These are phyloP conservation scores for Calonectria leucothoes DNA, from an alignment of 2,329 filamentous ascomycete genomes.

Conservation along the genomic window DNA sequence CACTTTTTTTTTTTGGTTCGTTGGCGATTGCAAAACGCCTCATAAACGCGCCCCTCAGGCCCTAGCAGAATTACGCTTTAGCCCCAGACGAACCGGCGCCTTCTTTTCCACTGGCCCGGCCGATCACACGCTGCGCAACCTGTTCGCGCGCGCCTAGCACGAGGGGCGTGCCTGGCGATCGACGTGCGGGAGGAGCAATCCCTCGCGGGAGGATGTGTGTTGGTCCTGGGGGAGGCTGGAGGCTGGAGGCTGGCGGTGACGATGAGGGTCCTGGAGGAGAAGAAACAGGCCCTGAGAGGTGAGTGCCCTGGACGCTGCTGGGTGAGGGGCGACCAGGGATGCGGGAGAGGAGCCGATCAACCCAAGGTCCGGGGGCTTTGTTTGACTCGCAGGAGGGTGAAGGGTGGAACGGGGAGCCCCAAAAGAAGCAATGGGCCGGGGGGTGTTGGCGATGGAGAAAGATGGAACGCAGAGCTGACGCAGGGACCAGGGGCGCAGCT, in stretches of 20 bases:
- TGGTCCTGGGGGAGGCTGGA: neutral
- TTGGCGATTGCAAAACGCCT: slow-evolving; percentile 6
- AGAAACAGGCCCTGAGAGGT: neutral
- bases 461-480: slow-evolving; percentile 16
- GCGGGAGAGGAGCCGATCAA: slow-evolving; percentile 30
- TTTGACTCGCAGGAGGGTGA: slow-evolving; percentile 35
- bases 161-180: neutral
- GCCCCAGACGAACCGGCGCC: neutral
- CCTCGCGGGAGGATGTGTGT: neutral
- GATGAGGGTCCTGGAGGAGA: neutral
- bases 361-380: slow-evolving; percentile 28
- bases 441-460: slow-evolving; percentile 15
- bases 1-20: neutral
- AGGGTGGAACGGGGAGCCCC: slow-evolving; percentile 3
- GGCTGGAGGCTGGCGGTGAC: neutral
- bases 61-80: neutral
- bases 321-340: neutral
- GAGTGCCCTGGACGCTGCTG: neutral
- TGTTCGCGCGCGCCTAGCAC: neutral
- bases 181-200: neutral
- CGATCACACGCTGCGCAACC: neutral
- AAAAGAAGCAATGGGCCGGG: slow-evolving; percentile 17
- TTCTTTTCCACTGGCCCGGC: neutral
- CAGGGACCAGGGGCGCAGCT: slow-evolving; percentile 36
- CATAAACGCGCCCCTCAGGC: neutral